These are phyloP conservation scores for Penicillium sp. DNA, from an alignment of 2,329 filamentous ascomycete species.

Conservation along the genomic window DNA sequence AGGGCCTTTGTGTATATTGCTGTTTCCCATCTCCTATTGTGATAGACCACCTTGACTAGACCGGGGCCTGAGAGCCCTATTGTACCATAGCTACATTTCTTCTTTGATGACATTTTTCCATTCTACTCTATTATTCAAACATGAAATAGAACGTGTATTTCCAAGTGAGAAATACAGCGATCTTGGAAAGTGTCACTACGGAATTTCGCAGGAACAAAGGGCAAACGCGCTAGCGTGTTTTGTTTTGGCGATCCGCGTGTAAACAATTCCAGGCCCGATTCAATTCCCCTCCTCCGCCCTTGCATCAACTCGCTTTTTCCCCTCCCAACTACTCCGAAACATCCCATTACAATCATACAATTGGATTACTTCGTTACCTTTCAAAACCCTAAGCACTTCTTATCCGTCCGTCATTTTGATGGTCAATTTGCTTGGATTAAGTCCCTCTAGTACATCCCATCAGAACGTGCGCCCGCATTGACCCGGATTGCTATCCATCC, in stretches of 20 bases:
- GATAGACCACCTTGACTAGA: conserved; percentile 27
- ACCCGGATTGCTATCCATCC: conserved; percentile 13
- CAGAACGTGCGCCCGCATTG: neutral
- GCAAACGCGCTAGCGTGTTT: conserved; percentile 32
- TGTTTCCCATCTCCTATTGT: conserved; percentile 17
- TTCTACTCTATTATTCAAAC: conserved; percentile 1
- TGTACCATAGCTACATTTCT: conserved; percentile 25
- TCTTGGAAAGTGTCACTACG: neutral
- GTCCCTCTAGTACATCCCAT: conserved; percentile 3
- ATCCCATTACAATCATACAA: conserved; percentile 3
- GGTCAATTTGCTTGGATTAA: conserved; percentile 14
- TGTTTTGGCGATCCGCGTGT: conserved; percentile 38
- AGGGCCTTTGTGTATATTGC: conserved; percentile 19
- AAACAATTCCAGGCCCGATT: conserved; percentile 33
- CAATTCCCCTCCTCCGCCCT: conserved; percentile 23
- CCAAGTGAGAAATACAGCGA: neutral
- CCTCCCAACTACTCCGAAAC: conserved; percentile 12
- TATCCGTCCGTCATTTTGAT: conserved; percentile 23
- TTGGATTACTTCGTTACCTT: neutral
- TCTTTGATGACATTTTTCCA: conserved; percentile 1
- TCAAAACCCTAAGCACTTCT: neutral
- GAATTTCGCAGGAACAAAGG: conserved; percentile 15
- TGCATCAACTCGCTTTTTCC: conserved; percentile 22
- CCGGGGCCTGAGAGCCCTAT: conserved; percentile 13
- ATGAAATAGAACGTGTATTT: neutral